These are phyloP conservation scores for Zizania palustris DNA, from an alignment of 202 grass and related monocot species.

Conservation along the genomic window DNA sequence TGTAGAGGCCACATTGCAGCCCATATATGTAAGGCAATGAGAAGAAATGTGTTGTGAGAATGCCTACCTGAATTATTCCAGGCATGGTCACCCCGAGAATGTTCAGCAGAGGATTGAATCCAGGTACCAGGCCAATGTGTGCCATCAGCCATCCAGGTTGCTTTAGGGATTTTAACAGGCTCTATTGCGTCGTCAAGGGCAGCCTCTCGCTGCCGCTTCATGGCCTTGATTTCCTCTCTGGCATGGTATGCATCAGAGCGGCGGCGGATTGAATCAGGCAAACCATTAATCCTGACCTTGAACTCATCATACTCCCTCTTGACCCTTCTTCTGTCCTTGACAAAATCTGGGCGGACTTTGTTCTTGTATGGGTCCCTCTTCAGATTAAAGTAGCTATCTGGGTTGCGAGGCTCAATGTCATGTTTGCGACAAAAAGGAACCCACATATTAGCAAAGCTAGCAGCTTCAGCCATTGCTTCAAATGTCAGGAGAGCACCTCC, in stretches of 20 bases:
- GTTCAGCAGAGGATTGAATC: constrained; percentile 71
- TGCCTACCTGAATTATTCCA: constrained; percentile 93
- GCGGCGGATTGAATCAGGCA: constrained; percentile 78
- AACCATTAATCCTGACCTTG: constrained; percentile 80
- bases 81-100: constrained; percentile 89
- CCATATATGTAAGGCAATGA: neutral
- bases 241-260: constrained; percentile 95
- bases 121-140: constrained; percentile 98
- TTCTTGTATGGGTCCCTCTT: constrained; percentile 99
- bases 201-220: constrained; percentile 79
- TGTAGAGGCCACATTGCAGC: constrained; percentile 5
- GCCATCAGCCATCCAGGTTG: constrained; percentile 97
- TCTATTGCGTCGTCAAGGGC: constrained; percentile 69
- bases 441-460: constrained; percentile 93
- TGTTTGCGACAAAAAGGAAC: constrained; percentile 94
- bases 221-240: constrained; percentile 95
- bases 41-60: neutral
- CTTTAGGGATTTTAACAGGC: constrained; percentile 83
- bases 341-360: constrained; percentile 84
- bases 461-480: constrained; percentile 98
- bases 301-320: constrained; percentile 98
- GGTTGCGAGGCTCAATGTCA: constrained; percentile 81
- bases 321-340: constrained; percentile 89
- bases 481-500: constrained; percentile 92
- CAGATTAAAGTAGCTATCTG: constrained; percentile 90